A percentile compares a stretch with the other conserved stretches of the same genome.
Conservation (phyloP, 2,329 filamentous ascomycete genomes). For the Pestalotiopsis sp. region DNA sequence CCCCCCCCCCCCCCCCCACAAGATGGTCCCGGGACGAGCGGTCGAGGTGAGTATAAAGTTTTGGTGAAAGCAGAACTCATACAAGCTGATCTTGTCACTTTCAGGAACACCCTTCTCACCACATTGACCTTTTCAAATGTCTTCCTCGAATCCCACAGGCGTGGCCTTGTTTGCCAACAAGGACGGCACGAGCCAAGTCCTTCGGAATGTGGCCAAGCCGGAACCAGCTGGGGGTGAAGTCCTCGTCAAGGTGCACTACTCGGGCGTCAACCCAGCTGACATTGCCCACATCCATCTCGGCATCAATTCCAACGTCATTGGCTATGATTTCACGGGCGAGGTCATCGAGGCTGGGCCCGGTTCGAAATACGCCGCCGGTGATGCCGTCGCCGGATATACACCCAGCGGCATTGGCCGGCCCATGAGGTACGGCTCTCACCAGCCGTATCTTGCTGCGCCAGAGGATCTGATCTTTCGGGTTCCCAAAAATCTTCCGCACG, state of each 20-base stretch:
- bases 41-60: background rate
- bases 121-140: background rate
- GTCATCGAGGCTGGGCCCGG: constrained; percentile 2
- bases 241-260: constrained; percentile 13
- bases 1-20: too few relatives aligned
- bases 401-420: constrained; percentile 5
- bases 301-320: constrained; percentile 11
- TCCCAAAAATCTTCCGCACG: constrained; percentile 4
- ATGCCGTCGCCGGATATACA: constrained; percentile 10
- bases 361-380: background rate
- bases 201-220: background rate
- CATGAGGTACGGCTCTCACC: constrained; percentile 10
- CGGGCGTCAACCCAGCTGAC: constrained; percentile 16
- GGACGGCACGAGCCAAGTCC: background rate
- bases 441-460: constrained; percentile 5
- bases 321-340: constrained; percentile 16
- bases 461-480: background rate
- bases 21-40: background rate
- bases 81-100: background rate
- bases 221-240: constrained; percentile 10
- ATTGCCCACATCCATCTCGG: constrained; percentile 13
- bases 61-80: background rate
- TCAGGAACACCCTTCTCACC: background rate
- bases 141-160: background rate
- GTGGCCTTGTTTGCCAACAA: background rate